Evolutionary conservation across 108 stramenopile genomes (phyloP).

Genomic region (Conticribra guillardii): DNA sequence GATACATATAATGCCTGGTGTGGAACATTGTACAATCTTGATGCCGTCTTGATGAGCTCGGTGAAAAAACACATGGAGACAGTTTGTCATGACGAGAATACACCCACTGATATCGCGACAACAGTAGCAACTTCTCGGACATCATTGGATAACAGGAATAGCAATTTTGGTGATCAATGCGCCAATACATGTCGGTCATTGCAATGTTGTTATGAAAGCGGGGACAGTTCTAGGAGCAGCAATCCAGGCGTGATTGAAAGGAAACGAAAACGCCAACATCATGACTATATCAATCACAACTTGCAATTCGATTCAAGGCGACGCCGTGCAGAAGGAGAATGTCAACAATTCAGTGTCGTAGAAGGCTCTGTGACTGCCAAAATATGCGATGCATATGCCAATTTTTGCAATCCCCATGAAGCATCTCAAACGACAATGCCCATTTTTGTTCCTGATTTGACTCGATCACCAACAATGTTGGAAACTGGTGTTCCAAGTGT

Average conservation of each 20-base stretch:
- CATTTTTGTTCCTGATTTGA: neutral
- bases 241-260: neutral
- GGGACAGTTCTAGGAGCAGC: neutral
- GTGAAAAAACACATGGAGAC: slow-evolving; percentile 10
- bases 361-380: slow-evolving; percentile 18
- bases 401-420: slow-evolving; percentile 21
- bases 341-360: neutral
- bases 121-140: neutral
- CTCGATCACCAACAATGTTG: neutral
- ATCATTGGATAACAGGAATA: neutral
- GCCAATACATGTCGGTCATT: slow-evolving; percentile 2
- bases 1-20: slow-evolving; percentile 23
- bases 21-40: slow-evolving; percentile 13
- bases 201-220: slow-evolving; percentile 18
- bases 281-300: neutral
- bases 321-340: neutral
- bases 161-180: slow-evolving; percentile 4
- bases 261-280: slow-evolving; percentile 20
- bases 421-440: neutral
- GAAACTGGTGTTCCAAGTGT: too few species aligned
- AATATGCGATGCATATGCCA: slow-evolving; percentile 29
- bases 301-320: neutral
- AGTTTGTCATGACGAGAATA: neutral
- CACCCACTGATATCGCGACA: too few species aligned
- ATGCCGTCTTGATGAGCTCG: slow-evolving; percentile 8